phyloP scores from a whole-genome alignment of 176 grass and related monocot species.

The Saccharum officinarum region DNA sequence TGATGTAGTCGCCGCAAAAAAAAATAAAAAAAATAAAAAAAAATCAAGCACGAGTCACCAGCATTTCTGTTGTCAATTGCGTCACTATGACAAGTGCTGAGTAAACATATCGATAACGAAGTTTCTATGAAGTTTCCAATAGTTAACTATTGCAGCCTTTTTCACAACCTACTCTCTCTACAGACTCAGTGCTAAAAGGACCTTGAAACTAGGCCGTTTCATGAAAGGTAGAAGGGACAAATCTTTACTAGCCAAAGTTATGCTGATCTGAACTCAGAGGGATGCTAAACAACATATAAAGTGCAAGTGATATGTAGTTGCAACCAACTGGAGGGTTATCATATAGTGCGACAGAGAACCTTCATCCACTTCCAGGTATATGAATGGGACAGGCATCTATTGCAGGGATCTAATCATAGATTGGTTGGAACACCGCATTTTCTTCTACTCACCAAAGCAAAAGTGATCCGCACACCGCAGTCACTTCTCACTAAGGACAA shows the following conservation, averaged over 20 bases:
- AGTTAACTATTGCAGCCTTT: background rate
- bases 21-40: background rate
- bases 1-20: background rate
- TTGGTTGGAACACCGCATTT: background rate
- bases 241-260: conserved; percentile 1
- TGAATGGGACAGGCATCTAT: conserved; percentile 18
- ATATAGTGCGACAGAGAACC: background rate
- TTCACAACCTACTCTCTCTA: conserved; percentile 10
- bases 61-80: background rate
- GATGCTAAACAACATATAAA: conserved; percentile 14
- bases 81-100: background rate
- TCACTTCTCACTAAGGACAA: conserved; percentile 3
- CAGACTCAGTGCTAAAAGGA: background rate
- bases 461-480: background rate
- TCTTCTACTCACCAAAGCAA: conserved; percentile 5
- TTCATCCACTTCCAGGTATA: conserved; percentile 17
- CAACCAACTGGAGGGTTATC: conserved; percentile 12
- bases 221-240: background rate
- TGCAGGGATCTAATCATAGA: background rate
- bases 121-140: conserved; percentile 16
- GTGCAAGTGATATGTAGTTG: conserved; percentile 22
- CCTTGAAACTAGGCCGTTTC: background rate
- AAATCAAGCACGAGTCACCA: background rate
- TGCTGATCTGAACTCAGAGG: conserved; percentile 7
- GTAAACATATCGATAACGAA: background rate